A percentile compares a stretch with the other conserved stretches of the same genome.
phyloP scores from a whole-genome alignment of 192 early-diverging fungal species.

The Coemansia sp. region DNA sequence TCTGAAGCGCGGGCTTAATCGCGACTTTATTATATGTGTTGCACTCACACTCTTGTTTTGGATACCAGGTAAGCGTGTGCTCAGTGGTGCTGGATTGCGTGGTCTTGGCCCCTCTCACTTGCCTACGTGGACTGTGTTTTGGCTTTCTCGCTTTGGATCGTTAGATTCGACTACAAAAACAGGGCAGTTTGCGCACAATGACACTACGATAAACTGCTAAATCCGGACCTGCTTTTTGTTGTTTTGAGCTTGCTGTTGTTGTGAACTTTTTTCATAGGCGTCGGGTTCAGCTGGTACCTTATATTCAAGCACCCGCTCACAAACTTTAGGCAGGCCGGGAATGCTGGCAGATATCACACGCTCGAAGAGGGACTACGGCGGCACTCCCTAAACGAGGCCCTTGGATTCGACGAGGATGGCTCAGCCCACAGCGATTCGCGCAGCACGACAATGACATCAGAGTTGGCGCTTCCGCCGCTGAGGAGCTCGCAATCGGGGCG shows the following conservation, averaged over 20 bases:
- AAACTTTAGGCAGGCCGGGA: conserved; percentile 31
- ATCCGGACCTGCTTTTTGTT: neutral
- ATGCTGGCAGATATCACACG: conserved; percentile 32
- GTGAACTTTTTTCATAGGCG: conserved; percentile 14
- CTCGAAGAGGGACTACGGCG: conserved; percentile 52
- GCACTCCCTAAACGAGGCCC: conserved; percentile 29
- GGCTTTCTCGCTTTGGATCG: conserved; percentile 4
- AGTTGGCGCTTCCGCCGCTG: conserved; percentile 7
- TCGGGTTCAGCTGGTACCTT: conserved; percentile 54
- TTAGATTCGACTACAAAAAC: neutral
- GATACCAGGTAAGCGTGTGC: conserved; percentile 62
- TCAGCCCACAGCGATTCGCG: conserved; percentile 24
- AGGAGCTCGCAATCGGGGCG: conserved; percentile 8
- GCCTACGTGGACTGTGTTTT: neutral
- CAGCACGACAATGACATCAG: conserved; percentile 41
- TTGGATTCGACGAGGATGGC: conserved; percentile 23
- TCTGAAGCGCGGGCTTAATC: conserved; percentile 65
- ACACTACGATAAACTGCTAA: neutral
- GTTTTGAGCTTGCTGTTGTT: conserved; percentile 1
- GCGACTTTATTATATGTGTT: conserved; percentile 71
- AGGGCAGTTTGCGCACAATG: neutral
- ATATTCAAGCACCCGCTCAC: conserved; percentile 48
- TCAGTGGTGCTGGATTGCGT: neutral
- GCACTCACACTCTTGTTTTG: conserved; percentile 68
- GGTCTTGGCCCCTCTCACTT: neutral